Evolutionary conservation across 2,329 filamentous ascomycete species (phyloP).

Genomic region (Grosmannia clavigera): DNA sequence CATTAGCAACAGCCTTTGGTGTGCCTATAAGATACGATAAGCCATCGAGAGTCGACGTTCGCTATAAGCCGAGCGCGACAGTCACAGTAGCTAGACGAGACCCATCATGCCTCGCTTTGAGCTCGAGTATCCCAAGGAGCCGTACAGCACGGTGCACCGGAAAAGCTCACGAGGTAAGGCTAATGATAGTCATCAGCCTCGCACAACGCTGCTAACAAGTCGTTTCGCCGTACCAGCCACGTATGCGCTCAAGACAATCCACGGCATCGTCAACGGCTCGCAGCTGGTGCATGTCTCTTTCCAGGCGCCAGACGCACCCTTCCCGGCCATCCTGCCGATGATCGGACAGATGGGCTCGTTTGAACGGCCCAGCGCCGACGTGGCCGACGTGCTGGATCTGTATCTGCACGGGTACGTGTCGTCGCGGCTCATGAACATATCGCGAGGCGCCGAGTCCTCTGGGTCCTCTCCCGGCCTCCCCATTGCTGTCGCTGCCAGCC

Average conservation of each 20-base stretch:
- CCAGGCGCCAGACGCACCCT: constrained; percentile 48
- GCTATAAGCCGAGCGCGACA: background rate
- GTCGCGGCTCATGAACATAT: constrained; percentile 60
- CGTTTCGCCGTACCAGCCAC: constrained; percentile 32
- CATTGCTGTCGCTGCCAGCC: constrained; percentile 58
- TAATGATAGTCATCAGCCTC: background rate
- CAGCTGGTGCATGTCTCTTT: constrained; percentile 74
- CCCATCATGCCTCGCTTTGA: constrained; percentile 27
- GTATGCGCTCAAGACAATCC: constrained; percentile 63
- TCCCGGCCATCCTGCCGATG: constrained; percentile 72
- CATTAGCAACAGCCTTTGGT: background rate
- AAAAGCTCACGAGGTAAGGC: constrained; percentile 48
- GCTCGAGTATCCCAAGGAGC: constrained; percentile 50
- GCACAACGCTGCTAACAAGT: background rate
- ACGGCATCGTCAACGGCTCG: constrained; percentile 61
- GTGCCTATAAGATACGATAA: background rate
- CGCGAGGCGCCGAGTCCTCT: constrained; percentile 20
- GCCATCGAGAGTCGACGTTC: background rate
- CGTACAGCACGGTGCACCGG: constrained; percentile 54
- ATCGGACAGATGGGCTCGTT: constrained; percentile 73
- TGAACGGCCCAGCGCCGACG: constrained; percentile 42
- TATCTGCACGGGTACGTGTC: constrained; percentile 82
- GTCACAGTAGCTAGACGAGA: background rate
- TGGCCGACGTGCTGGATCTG: constrained; percentile 55
- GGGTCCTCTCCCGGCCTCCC: constrained; percentile 34